phyloP scores from a whole-genome alignment of 805 yeast species.

The Cyberlindnera nakhonratchasimensis region DNA sequence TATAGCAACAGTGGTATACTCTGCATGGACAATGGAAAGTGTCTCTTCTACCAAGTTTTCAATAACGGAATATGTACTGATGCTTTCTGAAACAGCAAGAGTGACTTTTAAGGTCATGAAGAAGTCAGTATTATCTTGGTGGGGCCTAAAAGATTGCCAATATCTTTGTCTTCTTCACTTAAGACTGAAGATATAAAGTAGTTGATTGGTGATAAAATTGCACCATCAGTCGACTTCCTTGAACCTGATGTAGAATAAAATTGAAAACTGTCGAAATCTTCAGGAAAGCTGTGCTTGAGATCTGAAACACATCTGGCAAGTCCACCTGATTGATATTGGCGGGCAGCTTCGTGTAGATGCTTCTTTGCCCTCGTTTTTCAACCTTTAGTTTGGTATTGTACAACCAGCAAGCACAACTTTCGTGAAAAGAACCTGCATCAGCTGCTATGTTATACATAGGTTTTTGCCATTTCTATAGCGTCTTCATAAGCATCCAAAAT shows the following conservation, averaged over 20 bases:
- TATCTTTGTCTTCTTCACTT: constrained; percentile 15
- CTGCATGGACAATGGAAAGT: constrained; percentile 36
- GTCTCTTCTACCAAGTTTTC: constrained; percentile 38
- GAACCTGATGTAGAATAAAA: constrained; percentile 20
- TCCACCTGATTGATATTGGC: constrained; percentile 33
- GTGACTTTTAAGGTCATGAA: constrained; percentile 43
- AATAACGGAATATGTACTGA: constrained; percentile 36
- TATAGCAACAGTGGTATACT: constrained; percentile 32
- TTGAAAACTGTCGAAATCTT: constrained; percentile 23
- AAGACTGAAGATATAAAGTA: constrained; percentile 30
- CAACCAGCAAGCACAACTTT: constrained; percentile 41
- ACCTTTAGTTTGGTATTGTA: constrained; percentile 5
- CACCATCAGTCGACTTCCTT: constrained; percentile 5
- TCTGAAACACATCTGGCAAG: constrained; percentile 24
- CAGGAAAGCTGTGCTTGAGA: constrained; percentile 31
- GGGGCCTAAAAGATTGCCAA: constrained; percentile 3
- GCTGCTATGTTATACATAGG: constrained; percentile 30
- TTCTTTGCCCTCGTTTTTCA: constrained; percentile 33
- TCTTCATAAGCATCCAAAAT: constrained; percentile 43
- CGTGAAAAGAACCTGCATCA: constrained; percentile 40
- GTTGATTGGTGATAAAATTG: constrained; percentile 24
- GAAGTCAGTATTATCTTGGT: constrained; percentile 19
- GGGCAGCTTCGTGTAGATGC: constrained; percentile 38
- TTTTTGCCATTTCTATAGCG: constrained; percentile 39
- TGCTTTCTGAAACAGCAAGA: constrained; percentile 46